Evolutionary conservation across 306 rosid genomes (phyloP), one percentile per base, ranked within the genome.

Genomic region (Cercis canadensis): DNA sequence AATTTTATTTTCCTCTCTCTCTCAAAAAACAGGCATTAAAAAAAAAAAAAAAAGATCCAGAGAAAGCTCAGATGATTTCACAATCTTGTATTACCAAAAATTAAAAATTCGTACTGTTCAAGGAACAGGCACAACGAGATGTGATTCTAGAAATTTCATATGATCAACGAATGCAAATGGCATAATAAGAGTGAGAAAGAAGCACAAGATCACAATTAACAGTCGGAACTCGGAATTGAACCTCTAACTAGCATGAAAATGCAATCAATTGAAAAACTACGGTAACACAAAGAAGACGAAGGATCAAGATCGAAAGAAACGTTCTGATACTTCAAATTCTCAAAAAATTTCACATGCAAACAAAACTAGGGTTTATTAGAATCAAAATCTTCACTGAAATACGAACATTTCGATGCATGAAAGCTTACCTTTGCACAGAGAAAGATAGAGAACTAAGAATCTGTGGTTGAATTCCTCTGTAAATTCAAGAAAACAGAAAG

Each of bases 321-420:
- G 21, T 62, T 34, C 4, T 3, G 21, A 21, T 11, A 62, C 24
- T 14, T 62, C 37, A 24, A 13, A 43, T 6, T 31, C 15, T 46
- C 43, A 24, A 6, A 44, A 45, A 0, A 5, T 6, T n/a, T 4
- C 44, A 63, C 5, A 32, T 29, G 37, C 2, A 45, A n/a, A 43
- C 21, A 65, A 65, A 31, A 40, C 21, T 31, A 46, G 32, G 57
- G 8, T 15, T 46, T 46, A 17, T 11, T 34, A 10, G 2, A 62
- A 8, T 65, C 57, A 15, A 64, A 46, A 65, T 47, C 57, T 47
- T 32, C 32, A 64, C 6, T 15, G 58, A 65, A n/a, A 14, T 1
- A 47, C 8, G 15, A 32, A 14, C 57, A 36, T 47, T 47, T 33
- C 24, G 16, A 32, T 16, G 32, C 15, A 36, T 5, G 3, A 46